Percentiles rank a stretch among this genome's conserved stretches.
phyloP scores from a whole-genome alignment of 768 basidiomycete species.

The Tricholoma terreum region DNA sequence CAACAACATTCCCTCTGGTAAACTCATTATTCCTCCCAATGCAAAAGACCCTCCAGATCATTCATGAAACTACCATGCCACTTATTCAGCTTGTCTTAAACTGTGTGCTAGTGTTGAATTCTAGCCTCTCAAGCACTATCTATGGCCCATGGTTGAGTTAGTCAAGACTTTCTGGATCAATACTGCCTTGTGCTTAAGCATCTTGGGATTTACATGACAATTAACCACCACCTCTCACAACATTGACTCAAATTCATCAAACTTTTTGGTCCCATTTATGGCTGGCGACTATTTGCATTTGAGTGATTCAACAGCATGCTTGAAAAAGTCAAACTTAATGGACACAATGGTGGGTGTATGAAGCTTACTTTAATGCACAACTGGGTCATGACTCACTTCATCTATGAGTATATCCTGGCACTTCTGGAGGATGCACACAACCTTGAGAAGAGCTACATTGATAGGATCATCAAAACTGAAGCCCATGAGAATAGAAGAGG shows the following conservation, averaged over 20 bases:
- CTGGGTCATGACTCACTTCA: conserved; percentile 26
- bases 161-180: conserved; percentile 20
- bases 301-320: conserved; percentile 33
- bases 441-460: conserved; percentile 7
- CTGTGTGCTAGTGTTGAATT: conserved; percentile 19
- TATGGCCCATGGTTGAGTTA: conserved; percentile 18
- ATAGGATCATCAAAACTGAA: conserved; percentile 13
- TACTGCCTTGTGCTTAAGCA: conserved; percentile 12
- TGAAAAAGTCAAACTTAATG: conserved; percentile 29
- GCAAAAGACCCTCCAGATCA: conserved; percentile 11
- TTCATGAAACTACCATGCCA: conserved; percentile 6
- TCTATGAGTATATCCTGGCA: conserved; percentile 22
- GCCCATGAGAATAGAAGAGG: conserved; percentile 8
- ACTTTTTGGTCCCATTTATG: conserved; percentile 33
- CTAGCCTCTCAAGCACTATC: conserved; percentile 18
- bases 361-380: conserved; percentile 27
- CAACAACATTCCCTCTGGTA: conserved; percentile 16
- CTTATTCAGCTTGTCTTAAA: conserved; percentile 14
- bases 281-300: conserved; percentile 35
- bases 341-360: conserved; percentile 26
- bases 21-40: conserved; percentile 16
- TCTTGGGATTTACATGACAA: conserved; percentile 14
- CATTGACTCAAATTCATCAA: conserved; percentile 22
- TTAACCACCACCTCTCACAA: conserved; percentile 29
- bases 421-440: conserved; percentile 8